These are phyloP conservation scores for Saturnispora gosingensis DNA, from an alignment of 805 yeast genomes.

Conservation along the genomic window DNA sequence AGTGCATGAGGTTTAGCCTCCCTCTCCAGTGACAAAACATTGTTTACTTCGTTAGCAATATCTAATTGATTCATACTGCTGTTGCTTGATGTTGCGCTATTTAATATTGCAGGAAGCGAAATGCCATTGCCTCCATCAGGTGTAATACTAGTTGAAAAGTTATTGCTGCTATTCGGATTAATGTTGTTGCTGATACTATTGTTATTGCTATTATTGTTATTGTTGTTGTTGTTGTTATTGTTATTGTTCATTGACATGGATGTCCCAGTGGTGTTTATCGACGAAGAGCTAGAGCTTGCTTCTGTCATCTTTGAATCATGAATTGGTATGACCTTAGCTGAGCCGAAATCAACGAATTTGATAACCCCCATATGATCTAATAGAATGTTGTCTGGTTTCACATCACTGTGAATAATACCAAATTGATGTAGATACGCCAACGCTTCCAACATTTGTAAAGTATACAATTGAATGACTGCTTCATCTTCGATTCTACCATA, in stretches of 20 bases:
- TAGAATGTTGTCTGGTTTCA: slow-evolving; percentile 89
- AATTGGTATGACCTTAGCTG: slow-evolving; percentile 81
- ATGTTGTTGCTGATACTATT: not conserved
- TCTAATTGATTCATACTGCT: slow-evolving; percentile 4
- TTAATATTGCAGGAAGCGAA: not conserved
- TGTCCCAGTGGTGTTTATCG: slow-evolving; percentile 6
- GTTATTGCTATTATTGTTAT: not conserved
- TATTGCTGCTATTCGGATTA: not conserved
- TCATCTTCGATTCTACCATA: slow-evolving; percentile 96
- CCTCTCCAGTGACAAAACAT: slow-evolving; percentile 5
- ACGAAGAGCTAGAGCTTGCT: slow-evolving; percentile 8
- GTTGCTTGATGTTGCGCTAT: not conserved
- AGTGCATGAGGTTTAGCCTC: slow-evolving; percentile 28
- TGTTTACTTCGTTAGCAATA: not conserved
- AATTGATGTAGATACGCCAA: slow-evolving; percentile 88
- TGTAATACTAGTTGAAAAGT: not conserved
- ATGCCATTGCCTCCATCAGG: not conserved
- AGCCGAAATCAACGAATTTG: slow-evolving; percentile 96
- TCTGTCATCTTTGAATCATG: slow-evolving; percentile 8
- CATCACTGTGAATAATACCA: slow-evolving; percentile 94
- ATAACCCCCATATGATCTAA: slow-evolving; percentile 88
- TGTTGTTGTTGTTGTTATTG: not conserved
- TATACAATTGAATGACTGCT: slow-evolving; percentile 79
- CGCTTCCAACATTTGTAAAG: slow-evolving; percentile 91
- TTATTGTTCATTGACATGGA: not conserved